Evolutionary conservation across 805 yeast genomes (phyloP), one percentile per base, ranked within the genome.

Genomic region (Wickerhamomyces hampshirensis): DNA sequence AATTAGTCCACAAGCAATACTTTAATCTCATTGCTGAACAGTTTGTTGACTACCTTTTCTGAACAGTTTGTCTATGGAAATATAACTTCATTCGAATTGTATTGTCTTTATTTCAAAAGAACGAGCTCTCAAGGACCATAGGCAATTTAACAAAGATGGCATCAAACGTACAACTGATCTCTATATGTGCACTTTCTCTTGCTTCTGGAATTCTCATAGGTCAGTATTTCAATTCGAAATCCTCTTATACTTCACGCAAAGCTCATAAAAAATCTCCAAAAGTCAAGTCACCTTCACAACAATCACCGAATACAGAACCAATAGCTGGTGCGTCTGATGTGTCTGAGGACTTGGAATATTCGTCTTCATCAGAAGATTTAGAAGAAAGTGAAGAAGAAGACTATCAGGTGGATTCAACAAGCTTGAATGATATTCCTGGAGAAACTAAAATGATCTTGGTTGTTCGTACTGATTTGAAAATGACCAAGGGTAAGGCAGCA

Each of bases 401-500:
- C 18, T 56, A 71, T 21, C 83, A 77, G 35, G 68, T 82, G 32
- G 75, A 83, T 45, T 79, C 87, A 0, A 59, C 65, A 0, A 60
- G 73, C 2, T 60, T 84, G 44, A 82, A 82, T 48, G 77, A 73
- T 13, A 62, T 83, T 3, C 84, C 84, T 1, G 94, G 93, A 1
- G 93, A 84, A 56, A 85, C 82, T 10, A 66, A 84, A 51, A 83
- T 91, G 96, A 88, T 93, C 0, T 65, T 93, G 18, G 77, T 88
- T 4, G 87, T 93, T 5, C 77, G 98, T 42, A 84, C 81, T 19
- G 98, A 93, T 57, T 65, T 93, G 42, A 80, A 77, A 29, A 93
- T 93, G 98, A 78, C 83, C 23, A 87, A 86, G 60, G 99, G 99
- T 16, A 93, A 93, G 56, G 81, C 85, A 3, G 97, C 98, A 5